Conservation (phyloP, 2,329 filamentous ascomycete genomes). For the Elsinoe batatas region DNA sequence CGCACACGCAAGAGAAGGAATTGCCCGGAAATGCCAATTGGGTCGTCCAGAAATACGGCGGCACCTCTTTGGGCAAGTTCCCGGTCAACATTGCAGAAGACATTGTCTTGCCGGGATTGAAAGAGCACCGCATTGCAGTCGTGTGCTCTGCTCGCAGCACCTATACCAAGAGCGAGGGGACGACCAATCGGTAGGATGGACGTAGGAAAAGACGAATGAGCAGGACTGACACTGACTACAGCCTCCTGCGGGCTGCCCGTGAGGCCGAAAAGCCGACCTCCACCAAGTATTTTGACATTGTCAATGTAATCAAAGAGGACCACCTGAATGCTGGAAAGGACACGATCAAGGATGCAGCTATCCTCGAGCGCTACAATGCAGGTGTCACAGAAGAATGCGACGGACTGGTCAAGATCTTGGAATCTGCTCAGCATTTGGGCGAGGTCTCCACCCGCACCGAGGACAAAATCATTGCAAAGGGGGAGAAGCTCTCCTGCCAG, state of each 20-base stretch:
- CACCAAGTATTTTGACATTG: conserved; percentile 58
- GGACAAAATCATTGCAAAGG: conserved; percentile 79
- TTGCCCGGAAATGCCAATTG: conserved; percentile 47
- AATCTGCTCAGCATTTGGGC: conserved; percentile 49
- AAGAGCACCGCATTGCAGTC: conserved; percentile 68
- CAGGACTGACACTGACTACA: conserved; percentile 7
- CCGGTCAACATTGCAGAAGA: conserved; percentile 49
- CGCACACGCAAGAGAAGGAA: conserved; percentile 36
- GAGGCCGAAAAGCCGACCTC: conserved; percentile 34
- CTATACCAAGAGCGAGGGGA: conserved; percentile 87
- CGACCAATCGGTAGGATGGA: conserved; percentile 74
- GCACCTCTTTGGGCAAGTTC: conserved; percentile 92
- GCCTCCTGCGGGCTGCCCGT: conserved; percentile 39
- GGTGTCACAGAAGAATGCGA: conserved; percentile 72
- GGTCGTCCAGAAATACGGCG: conserved; percentile 92
- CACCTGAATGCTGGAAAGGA: conserved; percentile 63
- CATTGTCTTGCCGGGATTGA: conserved; percentile 53
- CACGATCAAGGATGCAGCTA: conserved; percentile 30
- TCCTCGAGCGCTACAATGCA: conserved; percentile 46
- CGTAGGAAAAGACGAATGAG: conserved; percentile 3
- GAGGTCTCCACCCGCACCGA: conserved; percentile 43
- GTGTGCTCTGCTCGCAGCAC: conserved; percentile 94
- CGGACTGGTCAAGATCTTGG: conserved; percentile 64
- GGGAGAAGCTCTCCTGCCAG: conserved; percentile 88
- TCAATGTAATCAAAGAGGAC: conserved; percentile 72